Evolutionary conservation across 148 eudicot genomes (phyloP).

Genomic region (Fagopyrum esculentum): DNA sequence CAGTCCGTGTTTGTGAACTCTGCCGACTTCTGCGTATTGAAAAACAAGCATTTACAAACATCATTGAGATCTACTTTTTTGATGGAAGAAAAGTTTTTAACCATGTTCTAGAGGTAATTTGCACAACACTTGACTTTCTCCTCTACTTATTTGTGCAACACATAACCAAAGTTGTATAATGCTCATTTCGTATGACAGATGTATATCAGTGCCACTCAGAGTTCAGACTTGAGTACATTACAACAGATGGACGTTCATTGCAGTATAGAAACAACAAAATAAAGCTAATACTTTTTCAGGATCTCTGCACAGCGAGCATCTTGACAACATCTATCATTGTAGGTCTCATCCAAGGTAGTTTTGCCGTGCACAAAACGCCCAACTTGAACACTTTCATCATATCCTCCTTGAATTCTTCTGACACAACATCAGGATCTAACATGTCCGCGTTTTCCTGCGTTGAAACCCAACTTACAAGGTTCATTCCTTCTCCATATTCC

Average conservation of each 20-base stretch:
- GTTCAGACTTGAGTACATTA: background rate
- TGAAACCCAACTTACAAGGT: slow-evolving; percentile 55
- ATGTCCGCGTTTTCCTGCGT: background rate
- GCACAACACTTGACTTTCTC: background rate
- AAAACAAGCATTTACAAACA: slow-evolving; percentile 72
- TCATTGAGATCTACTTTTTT: slow-evolving; percentile 75
- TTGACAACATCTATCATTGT: slow-evolving; percentile 80
- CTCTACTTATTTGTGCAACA: no score
- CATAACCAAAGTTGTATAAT: no score
- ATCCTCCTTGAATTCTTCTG: background rate
- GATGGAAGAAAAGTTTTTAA: slow-evolving; percentile 67
- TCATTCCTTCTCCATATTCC: slow-evolving; percentile 69
- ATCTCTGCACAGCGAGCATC: slow-evolving; percentile 45
- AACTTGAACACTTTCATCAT: slow-evolving; percentile 46
- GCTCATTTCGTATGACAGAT: no score
- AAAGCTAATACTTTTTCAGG: background rate
- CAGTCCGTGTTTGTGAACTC: slow-evolving; percentile 72
- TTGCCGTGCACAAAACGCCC: slow-evolving; percentile 57
- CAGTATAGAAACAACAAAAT: background rate
- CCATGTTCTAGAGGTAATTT: slow-evolving; percentile 72
- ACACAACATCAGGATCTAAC: background rate
- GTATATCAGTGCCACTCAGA: background rate
- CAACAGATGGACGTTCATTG: background rate
- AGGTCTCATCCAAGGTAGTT: slow-evolving; percentile 70
- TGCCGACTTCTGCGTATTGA: slow-evolving; percentile 85